Evolutionary conservation across 1,284 basidiomycete species (phyloP), one percentile per base, ranked within the genome.

Genomic region (Coniferiporia sulphurascens): DNA sequence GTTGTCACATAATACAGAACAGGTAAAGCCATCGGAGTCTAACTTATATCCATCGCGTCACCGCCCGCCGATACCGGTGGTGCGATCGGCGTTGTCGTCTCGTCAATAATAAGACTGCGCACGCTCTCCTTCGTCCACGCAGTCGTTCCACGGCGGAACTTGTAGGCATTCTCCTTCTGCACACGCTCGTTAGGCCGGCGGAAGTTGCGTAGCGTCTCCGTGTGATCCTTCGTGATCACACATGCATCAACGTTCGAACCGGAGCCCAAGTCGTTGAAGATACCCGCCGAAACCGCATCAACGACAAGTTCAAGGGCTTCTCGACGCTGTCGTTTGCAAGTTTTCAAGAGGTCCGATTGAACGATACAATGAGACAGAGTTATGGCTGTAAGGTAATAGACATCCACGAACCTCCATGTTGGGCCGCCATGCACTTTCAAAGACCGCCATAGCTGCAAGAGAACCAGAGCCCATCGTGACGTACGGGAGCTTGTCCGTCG

Each of bases 201-300:
- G 73, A 91, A 87, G 77, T 97, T 93, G 67, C 97, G 82, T 64
- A 97, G 75, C 87, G 89, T 94, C 72, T 95, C 91, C 0, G 93
- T 94, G 65, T 86, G 77, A 56, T 79, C 74, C 56, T 87, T 85
- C 9, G 91, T 93, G 74, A 99, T 97, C 62, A 99, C 84, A 71
- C 94, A 96, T 0, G 95, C 95, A 72, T 99, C 97, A 67, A 99
- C 87, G 71, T 99, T 99, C 19, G 91, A 95, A 55, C 97, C 97
- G 0, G 95, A 98, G 8, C 97, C 97, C 45, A 99, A 82, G 78
- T 99, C 97, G 78, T 99, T 99, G 82, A 98, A 99, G 71, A 99
- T 96, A 83, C 97, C 97, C 1, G 93, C 90, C 50, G 89, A 87
- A 69, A 99, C 89, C 34, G 97, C 95, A 48, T 85, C 81, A 48